Evolutionary conservation across 306 rosid genomes (phyloP), one percentile per base, ranked within the genome.

Genomic region (Lathyrus aphaca): DNA sequence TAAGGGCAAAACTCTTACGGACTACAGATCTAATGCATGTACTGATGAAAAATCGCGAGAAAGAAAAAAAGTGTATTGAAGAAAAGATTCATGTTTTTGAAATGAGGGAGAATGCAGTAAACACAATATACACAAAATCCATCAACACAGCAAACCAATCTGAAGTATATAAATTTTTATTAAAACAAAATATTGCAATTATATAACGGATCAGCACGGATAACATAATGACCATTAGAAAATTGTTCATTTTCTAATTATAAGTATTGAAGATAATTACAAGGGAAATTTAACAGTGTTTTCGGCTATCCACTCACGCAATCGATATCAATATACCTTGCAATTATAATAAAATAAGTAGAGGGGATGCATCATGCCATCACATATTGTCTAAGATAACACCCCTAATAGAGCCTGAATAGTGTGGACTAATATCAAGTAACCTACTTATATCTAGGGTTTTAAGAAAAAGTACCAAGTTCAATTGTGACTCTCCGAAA

Each of bases 11-110:
- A 13, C n/a, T 16, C 23, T 48, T 2, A 3, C 7, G 23, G 54
- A 48, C 1, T 48, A 15, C 54, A 48, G 54, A 48, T 16, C 55
- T 3, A 16, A 17, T 8, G 55, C 55, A 49, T 49, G 25, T 49
- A 17, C 18, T 30, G 57, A 27, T 2, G 65, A 9, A 39, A 68
- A 60, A 51, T 18, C 15, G 43, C 13, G 48, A 32, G 61, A 56
- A n/a, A 53, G 50, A 64, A 40, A 40, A 66, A 66, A 71, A 58
- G 16, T 44, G 29, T 45, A 55, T 45, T 43, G 12, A 25, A 57
- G 39, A 55, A 54, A 67, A 68, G 1, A 25, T 25, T 25, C 29
- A 19, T 10, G 35, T 21, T 10, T 6, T 69, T 57, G 8, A 55
- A 73, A 15, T 35, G 10, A 4, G 21, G 6, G 35, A 49, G 12